Evolutionary conservation across 139 green algal genomes (phyloP), one percentile per base, ranked within the genome.

Genomic region (Tetraselmis striata): DNA sequence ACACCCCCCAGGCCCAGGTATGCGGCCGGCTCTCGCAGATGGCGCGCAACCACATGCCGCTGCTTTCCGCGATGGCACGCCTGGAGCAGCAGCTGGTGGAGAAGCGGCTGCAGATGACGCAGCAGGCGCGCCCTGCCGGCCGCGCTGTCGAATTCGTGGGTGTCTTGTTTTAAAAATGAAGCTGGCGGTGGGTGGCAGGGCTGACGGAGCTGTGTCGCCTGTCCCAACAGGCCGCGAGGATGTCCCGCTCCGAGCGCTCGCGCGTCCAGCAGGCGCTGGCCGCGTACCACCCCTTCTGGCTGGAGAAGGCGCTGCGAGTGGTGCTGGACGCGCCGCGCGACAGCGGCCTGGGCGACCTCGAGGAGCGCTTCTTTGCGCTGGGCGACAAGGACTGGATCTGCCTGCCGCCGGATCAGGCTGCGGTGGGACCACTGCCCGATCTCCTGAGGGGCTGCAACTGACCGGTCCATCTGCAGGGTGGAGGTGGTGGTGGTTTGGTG

Each of bases 251-350:
- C 45, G 45, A 67, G 18, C 45, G 45, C 45, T 67, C 45, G 45
- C 45, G 45, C 45, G 18, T 67, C 45, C 45, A 18, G 11, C 5
- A 90, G 1, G 90, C 86, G 29, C 86, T 98, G 31, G 74, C 90
- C 28, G 84, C 77, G 30, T 98, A 97, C 87, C 87, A 98, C 80
- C 91, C 93, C 0, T 93, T 97, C 80, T 98, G 95, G 95, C 90
- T 98, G 85, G 84, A 83, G 11, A 78, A 93, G 23, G 93, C 86
- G 0, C 75, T 94, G 30, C 87, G 95, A 81, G 87, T 83, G 2
- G 77, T 92, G 0, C 27, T 89, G 23, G 83, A 5, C 18, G 45
- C 11, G 45, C 45, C 45, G 45, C 45, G 45, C 5, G 45, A 18
- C 11, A 67, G 18, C 18, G 18, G 45, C 18, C 45, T 67, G 45